Conservation (phyloP, 2,329 filamentous ascomycete genomes). For the Elsinoe batatas region DNA sequence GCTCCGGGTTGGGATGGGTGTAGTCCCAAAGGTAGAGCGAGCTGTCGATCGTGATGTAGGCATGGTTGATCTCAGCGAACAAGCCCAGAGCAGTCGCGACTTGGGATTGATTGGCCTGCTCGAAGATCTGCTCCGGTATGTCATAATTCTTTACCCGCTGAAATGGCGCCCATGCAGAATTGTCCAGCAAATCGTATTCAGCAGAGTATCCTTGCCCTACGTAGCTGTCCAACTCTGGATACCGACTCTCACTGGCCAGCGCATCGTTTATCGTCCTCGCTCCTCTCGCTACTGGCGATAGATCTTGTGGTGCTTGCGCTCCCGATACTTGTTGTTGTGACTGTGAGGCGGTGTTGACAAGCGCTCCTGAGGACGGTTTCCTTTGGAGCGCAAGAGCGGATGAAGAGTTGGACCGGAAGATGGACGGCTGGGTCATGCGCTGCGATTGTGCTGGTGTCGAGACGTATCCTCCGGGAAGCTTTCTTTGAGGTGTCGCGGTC, state of each 20-base stretch:
- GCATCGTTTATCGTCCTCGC: slow-evolving; percentile 74
- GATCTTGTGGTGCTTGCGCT: slow-evolving; percentile 11
- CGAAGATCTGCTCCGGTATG: slow-evolving; percentile 84
- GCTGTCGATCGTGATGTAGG: slow-evolving; percentile 93
- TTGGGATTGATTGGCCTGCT: slow-evolving; percentile 80
- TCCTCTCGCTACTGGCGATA: slow-evolving; percentile 67
- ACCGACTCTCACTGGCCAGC: slow-evolving; percentile 65
- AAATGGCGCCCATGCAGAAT: slow-evolving; percentile 73
- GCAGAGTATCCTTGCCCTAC: slow-evolving; percentile 76
- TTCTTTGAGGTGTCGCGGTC: slow-evolving; percentile 10
- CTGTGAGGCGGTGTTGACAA: slow-evolving; percentile 13
- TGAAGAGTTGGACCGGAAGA: slow-evolving; percentile 13
- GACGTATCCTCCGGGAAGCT: slow-evolving; percentile 10
- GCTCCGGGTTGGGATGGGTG: slow-evolving; percentile 78
- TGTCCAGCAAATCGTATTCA: slow-evolving; percentile 71
- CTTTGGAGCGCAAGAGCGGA: slow-evolving; percentile 6
- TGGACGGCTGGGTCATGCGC: slow-evolving; percentile 8
- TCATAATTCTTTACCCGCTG: slow-evolving; percentile 77
- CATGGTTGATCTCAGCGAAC: slow-evolving; percentile 88
- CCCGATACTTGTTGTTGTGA: not conserved
- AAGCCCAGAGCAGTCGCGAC: slow-evolving; percentile 89
- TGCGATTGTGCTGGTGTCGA: slow-evolving; percentile 7
- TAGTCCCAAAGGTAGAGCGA: slow-evolving; percentile 97
- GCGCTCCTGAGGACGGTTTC: slow-evolving; percentile 15
- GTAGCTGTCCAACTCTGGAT: slow-evolving; percentile 82